Conservation (phyloP, 805 yeast genomes). For the Suhomyces xylopsoci region DNA sequence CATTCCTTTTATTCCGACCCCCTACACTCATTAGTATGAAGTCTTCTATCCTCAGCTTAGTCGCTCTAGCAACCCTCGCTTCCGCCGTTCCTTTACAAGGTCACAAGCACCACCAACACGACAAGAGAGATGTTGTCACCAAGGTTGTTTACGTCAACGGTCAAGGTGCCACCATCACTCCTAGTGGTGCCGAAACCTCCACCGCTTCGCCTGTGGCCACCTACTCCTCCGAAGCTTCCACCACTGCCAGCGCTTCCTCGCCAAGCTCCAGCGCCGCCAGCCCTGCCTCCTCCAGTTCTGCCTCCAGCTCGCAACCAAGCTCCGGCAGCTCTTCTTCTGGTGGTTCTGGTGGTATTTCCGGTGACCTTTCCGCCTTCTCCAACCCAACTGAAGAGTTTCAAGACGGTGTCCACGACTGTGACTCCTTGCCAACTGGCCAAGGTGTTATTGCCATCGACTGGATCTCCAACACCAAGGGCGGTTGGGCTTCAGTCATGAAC, state of each 20-base stretch:
- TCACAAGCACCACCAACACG: slow-evolving; percentile 35
- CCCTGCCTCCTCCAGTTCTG: background rate
- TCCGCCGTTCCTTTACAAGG: slow-evolving; percentile 33
- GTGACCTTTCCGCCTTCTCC: slow-evolving; percentile 50
- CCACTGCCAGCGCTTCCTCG: slow-evolving; percentile 3
- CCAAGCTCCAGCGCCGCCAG: slow-evolving; percentile 3
- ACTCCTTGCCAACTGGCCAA: slow-evolving; percentile 68
- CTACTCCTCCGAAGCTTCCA: background rate
- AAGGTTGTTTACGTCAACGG: slow-evolving; percentile 33
- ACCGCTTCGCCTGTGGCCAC: slow-evolving; percentile 5
- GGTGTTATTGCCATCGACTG: slow-evolving; percentile 64
- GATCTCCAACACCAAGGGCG: slow-evolving; percentile 37
- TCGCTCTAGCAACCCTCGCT: slow-evolving; percentile 26
- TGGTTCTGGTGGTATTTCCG: slow-evolving; percentile 36
- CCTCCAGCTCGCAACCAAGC: slow-evolving; percentile 3
- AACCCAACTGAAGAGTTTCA: slow-evolving; percentile 53
- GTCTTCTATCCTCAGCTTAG: slow-evolving; percentile 22
- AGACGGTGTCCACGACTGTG: slow-evolving; percentile 71
- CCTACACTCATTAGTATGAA: slow-evolving; percentile 21
- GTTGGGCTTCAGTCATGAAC: slow-evolving; percentile 45
- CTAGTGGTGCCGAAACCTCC: slow-evolving; percentile 4
- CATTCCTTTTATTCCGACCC: slow-evolving; percentile 13
- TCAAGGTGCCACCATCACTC: slow-evolving; percentile 20
- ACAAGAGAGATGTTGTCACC: slow-evolving; percentile 41
- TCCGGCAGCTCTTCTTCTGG: slow-evolving; percentile 26